Base-by-base conservation (phyloP, 441 rosid species). In the Omphalea diandra region DNA sequence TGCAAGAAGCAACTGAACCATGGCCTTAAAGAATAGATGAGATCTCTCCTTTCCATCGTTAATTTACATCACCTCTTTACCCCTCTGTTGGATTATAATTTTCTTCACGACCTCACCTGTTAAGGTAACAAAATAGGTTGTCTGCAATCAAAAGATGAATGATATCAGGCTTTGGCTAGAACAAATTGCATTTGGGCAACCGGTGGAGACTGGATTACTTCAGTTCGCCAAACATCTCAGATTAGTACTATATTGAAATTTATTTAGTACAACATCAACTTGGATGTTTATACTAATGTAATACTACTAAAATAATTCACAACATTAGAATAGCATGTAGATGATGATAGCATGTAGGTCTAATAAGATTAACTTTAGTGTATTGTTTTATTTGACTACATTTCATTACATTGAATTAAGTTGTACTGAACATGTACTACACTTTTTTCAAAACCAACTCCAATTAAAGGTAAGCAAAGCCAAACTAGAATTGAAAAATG, bases 61-160 rank as follows among this genome's bases (percentile, higher is more conserved):
- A 50, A 65, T 67, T 87, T 72, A 90, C 82, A 88, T 71, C 36
- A 24, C 70, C 68, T 72, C 87, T 78, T 72, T 85, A 32, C 86
- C 88, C 26, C 65, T 76, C 67, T 80, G 84, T 76, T 41, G 78
- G 75, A 82, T 76, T 61, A 77, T 66, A 26, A 70, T 76, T 83
- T 75, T 80, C 73, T 81, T 52, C 32, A 75, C 72, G 0, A 85
- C 84, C 72, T 83, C 75, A 57, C 91, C 90, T 0, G 72, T 75
- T 14, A 52, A 74, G 74, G 79, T 77, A 44, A 91, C 71, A 46
- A 78, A 83, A 79, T 87, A 89, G 40, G 89, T 88, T 27, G 82
- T 83, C 93, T 89, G 93, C 59, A 55, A 81, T 53, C 26, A 35
- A 36, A 18, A 71, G 35, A 71, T 50, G 27, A 69, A 53, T 56